Conservation (phyloP, 1,284 basidiomycete genomes). For the Apiotrichum gracile region DNA sequence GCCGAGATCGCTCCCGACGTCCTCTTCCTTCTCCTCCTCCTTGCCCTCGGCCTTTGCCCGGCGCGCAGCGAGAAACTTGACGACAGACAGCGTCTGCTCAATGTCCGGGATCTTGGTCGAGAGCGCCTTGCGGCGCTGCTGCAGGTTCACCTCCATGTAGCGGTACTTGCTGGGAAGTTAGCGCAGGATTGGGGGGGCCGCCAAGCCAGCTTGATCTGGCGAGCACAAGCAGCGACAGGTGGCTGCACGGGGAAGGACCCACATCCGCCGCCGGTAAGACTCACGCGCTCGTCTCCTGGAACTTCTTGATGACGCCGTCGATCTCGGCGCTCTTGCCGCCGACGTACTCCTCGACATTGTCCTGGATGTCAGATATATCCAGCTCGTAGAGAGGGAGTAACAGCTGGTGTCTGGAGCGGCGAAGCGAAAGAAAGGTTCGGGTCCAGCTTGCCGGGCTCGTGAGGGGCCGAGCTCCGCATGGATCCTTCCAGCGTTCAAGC, state of each 20-base stretch:
- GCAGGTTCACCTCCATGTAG: conserved; percentile 89
- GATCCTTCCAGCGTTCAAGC: not conserved
- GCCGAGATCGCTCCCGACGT: conserved; percentile 23
- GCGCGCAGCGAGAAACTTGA: conserved; percentile 70
- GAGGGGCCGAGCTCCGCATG: not conserved
- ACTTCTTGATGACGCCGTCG: conserved; percentile 70
- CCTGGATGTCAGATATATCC: conserved; percentile 46
- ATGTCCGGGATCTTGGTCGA: conserved; percentile 97
- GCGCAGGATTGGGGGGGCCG: too few species aligned
- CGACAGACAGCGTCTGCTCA: conserved; percentile 84
- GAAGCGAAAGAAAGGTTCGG: too few species aligned
- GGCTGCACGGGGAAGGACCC: not conserved
- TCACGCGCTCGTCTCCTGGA: conserved; percentile 89
- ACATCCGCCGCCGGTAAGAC: too few species aligned
- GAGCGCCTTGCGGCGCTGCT: conserved; percentile 69
- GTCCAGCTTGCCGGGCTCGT: too few species aligned
- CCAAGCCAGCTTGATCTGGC: too few species aligned
- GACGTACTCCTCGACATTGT: conserved; percentile 79
- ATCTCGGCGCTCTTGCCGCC: conserved; percentile 73
- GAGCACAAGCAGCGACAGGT: conserved; percentile 10
- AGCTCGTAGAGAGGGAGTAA: too few species aligned
- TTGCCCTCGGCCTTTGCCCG: conserved; percentile 51
- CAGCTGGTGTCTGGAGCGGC: too few species aligned
- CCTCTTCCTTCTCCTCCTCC: conserved; percentile 42
- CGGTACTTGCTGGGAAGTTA: conserved; percentile 77